These are phyloP conservation scores for Wickerhamiella sergipiensis DNA, from an alignment of 805 yeast species.

Conservation along the genomic window DNA sequence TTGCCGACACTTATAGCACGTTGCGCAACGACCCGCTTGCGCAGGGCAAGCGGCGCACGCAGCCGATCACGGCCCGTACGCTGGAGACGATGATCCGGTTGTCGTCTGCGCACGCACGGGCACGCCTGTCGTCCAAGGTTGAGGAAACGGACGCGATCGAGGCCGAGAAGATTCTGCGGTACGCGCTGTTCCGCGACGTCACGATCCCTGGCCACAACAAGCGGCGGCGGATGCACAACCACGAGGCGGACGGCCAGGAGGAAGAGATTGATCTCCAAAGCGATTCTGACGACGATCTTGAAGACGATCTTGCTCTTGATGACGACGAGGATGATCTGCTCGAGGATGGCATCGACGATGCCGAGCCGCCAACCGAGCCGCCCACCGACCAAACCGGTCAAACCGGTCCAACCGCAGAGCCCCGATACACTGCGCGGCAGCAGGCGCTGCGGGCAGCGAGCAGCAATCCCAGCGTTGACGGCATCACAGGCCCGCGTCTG, in stretches of 20 bases:
- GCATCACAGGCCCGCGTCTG: conserved; percentile 38
- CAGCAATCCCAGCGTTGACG: conserved; percentile 18
- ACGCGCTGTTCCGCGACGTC: conserved; percentile 72
- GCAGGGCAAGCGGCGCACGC: conserved; percentile 41
- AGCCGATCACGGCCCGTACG: conserved; percentile 97
- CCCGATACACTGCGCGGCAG: neutral
- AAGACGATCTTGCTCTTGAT: conserved; percentile 29
- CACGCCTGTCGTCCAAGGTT: conserved; percentile 67
- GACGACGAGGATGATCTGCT: conserved; percentile 25
- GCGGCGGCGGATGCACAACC: conserved; percentile 18
- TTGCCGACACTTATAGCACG: conserved; percentile 66
- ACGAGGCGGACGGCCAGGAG: conserved; percentile 20
- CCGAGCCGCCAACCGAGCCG: conserved; percentile 1
- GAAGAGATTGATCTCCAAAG: conserved; percentile 14
- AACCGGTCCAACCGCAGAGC: neutral
- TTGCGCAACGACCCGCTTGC: conserved; percentile 59
- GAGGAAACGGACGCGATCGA: conserved; percentile 67
- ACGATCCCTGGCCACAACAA: conserved; percentile 27
- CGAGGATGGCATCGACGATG: conserved; percentile 6
- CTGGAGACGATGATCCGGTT: conserved; percentile 89
- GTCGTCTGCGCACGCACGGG: conserved; percentile 92
- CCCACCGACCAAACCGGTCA: no score
- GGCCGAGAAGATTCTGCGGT: conserved; percentile 76
- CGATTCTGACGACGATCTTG: conserved; percentile 23
- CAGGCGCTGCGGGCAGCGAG: neutral